phyloP scores from a whole-genome alignment of 305 asterid genomes.

The Rubia balearica region DNA sequence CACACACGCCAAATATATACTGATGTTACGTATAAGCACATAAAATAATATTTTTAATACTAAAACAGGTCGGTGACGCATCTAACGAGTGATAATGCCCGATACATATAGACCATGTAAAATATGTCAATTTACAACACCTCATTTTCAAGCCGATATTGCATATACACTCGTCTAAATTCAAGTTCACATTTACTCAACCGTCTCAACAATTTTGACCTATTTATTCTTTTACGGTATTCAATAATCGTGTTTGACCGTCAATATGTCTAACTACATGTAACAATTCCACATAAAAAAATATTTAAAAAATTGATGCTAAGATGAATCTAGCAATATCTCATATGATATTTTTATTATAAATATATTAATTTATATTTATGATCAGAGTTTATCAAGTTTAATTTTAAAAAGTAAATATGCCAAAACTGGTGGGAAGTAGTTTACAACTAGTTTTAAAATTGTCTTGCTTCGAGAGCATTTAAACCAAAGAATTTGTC shows the following conservation, averaged over 20 bases:
- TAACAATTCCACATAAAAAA: no score
- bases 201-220: no score
- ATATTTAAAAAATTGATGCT: no score
- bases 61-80: background rate
- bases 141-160: background rate
- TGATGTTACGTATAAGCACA: background rate
- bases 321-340: no score
- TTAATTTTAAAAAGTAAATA: no score
- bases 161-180: background rate
- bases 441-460: background rate
- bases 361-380: no score
- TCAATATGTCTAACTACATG: no score
- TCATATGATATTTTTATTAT: no score
- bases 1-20: background rate
- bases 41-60: background rate
- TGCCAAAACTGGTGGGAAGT: no score
- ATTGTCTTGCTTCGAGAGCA: background rate
- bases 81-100: background rate
- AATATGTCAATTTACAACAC: background rate
- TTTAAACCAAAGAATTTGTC: background rate
- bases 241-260: no score
- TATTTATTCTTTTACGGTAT: no score
- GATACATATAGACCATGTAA: background rate
- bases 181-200: background rate
- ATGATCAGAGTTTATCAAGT: no score